Base-by-base conservation (phyloP, 129 eudicot genomes). In the Centaurea solstitialis region DNA sequence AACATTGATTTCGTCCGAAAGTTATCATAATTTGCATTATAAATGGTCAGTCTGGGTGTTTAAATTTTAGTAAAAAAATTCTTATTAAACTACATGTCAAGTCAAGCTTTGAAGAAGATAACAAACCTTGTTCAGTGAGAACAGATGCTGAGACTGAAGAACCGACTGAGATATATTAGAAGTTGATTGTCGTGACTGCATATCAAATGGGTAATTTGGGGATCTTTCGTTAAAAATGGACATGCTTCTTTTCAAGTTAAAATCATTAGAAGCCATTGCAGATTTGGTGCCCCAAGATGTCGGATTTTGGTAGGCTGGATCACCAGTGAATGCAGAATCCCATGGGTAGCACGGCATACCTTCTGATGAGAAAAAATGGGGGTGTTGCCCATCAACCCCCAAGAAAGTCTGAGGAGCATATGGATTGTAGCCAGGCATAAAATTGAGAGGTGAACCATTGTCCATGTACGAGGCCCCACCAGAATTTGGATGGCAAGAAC, bases 381-480 rank as follows among this genome's bases (percentile, higher is more conserved):
- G 77, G 50, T 72, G 87, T 70, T 87, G 88, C 73, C 91, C 91
- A 23, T 88, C 92, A 67, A 79, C 86, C 62, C 92, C 85, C 72
- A 79, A 50, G 53, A 13, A 86, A 38, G 88, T 59, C 72, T 90
- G 89, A 40, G 84, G 17, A 30, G 81, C 67, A 68, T 85, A 86
- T 21, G 94, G 85, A 74, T 74, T 86, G 84, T 86, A 90, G 73
- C 97, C 88, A 20, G 89, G 93, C 77, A 84, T 69, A 53, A 77
- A 91, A 79, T 89, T 87, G 18, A 88, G 87, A 72, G 71, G 87
- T 10, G 91, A 88, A 67, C 83, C 74, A 9, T 82, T 83, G 68
- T 88, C 90, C 78, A 68, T 74, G 81, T 85, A 91, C 35, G 93
- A 76, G 76, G 76, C 85, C 72, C 82, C 88, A 66, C 81, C 78